A percentile compares a stretch with the other conserved stretches of the same genome.
phyloP scores from a whole-genome alignment of 78 protist genomes.

The Dictyostelium firmibasis region DNA sequence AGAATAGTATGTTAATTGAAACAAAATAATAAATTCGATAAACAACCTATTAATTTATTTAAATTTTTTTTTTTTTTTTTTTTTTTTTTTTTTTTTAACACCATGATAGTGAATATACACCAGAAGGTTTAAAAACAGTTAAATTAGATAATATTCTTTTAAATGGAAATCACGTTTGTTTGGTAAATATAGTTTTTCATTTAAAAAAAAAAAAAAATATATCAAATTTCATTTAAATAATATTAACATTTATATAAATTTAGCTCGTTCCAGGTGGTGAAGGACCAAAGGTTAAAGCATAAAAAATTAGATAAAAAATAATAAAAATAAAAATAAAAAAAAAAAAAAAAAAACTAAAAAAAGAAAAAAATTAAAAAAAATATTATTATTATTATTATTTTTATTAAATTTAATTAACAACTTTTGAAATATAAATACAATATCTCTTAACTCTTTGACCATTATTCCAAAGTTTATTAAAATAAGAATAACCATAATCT shows the following conservation, averaged over 20 bases:
- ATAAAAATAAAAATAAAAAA: background rate
- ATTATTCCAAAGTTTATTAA: slow-evolving; percentile 85
- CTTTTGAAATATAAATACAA: slow-evolving; percentile 61
- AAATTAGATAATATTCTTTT: slow-evolving; percentile 89
- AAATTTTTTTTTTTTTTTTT: too few species aligned
- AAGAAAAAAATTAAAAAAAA: background rate
- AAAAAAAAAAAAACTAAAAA: background rate
- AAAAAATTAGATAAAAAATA: background rate
- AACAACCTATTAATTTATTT: too few species aligned
- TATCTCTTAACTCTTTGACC: slow-evolving; percentile 78
- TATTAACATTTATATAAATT: background rate
- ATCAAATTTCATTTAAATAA: too few species aligned
- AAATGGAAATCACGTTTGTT: slow-evolving; percentile 94
- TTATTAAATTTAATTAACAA: background rate
- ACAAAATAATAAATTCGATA: background rate
- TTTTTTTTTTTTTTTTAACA: background rate
- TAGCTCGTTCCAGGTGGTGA: slow-evolving; percentile 77
- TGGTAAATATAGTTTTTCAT: slow-evolving; percentile 62
- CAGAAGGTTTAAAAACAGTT: slow-evolving; percentile 88
- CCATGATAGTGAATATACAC: slow-evolving; percentile 88
- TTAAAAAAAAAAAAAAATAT: background rate
- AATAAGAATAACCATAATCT: slow-evolving; percentile 87
- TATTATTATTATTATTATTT: background rate
- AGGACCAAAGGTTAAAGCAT: slow-evolving; percentile 37
- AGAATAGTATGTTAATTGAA: slow-evolving; percentile 69